Conservation (phyloP, 495 filamentous ascomycete genomes). For the Aspergillus egyptiacus region DNA sequence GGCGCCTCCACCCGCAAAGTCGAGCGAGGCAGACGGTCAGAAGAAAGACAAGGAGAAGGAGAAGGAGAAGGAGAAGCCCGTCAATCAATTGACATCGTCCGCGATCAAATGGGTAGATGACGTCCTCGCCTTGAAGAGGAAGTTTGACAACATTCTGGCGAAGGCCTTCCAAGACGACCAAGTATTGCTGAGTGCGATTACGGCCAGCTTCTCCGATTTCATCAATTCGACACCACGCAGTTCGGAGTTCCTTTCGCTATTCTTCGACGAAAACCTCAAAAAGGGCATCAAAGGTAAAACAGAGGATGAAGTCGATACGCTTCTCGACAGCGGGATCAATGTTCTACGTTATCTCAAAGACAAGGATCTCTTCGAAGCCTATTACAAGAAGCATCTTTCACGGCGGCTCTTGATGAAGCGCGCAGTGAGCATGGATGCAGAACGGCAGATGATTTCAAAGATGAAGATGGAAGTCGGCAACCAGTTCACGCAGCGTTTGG, state of each 20-base stretch:
- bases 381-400: constrained; percentile 97
- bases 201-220: constrained; percentile 79
- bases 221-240: constrained; percentile 80
- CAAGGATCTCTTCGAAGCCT: constrained; percentile 93
- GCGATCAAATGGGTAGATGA: constrained; percentile 96
- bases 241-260: constrained; percentile 91
- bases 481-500: constrained; percentile 84
- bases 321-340: constrained; percentile 85
- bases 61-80: constrained; percentile 45
- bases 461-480: constrained; percentile 97
- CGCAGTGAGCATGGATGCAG: constrained; percentile 79
- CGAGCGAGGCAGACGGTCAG: constrained; percentile 12
- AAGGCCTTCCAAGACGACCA: constrained; percentile 68
- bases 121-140: constrained; percentile 76
- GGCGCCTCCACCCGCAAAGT: constrained; percentile 24
- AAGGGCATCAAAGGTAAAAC: constrained; percentile 90
- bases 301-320: constrained; percentile 76
- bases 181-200: constrained; percentile 70
- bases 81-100: constrained; percentile 63
- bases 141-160: constrained; percentile 75
- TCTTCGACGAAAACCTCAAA: constrained; percentile 95
- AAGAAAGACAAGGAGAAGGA: constrained; percentile 44
- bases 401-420: constrained; percentile 79
- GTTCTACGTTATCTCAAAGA: constrained; percentile 81
- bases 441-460: constrained; percentile 90